Base-by-base conservation (phyloP, 2,329 filamentous ascomycete species). In the Pseudogymnoascus sp. region DNA sequence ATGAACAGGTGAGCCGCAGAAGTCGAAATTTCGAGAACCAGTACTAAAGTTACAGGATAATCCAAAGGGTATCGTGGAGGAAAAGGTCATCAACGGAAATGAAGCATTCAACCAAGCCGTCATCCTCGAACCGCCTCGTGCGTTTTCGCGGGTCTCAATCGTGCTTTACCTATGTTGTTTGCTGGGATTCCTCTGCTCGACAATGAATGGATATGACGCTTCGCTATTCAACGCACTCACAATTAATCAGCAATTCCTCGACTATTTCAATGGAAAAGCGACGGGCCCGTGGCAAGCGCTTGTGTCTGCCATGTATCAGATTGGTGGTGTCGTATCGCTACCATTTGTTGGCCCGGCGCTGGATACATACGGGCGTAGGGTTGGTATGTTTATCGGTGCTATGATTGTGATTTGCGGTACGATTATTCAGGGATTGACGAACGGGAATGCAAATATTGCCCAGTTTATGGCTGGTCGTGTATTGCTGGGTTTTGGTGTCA, bases 381-480 rank as follows among this genome's bases (percentile, higher is more conserved):
- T 72, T 25, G 79, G 79, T 42, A 81, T 82, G 75, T 72, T 77
- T 64, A 72, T 77, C 61, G 79, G 78, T 58, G 74, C 74, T 63
- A n/a, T 71, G 2, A 70, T 75, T 60, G 75, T 81, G 62, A 72
- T 81, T 58, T 60, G 80, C 52, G 79, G 79, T 13, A 75, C 78
- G 29, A 72, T 77, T 61, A 74, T 81, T 59, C 78, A 80, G 63
- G 76, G 72, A 39, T 45, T 61, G 42, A 65, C 69, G 10, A 64
- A 62, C 31, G 67, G 70, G 1, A 73, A 75, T 62, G 68, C 69
- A 60, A 68, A 58, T 61, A 70, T 67, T 63, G 71, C 71, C 8
- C 76, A 79, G 62, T 81, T 80, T 67, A 78, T 81, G 71, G 79
- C 78, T 45, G 83, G 83, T n/a, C 79, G 83, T 29, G 86, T 87